phyloP scores from a whole-genome alignment of 495 filamentous ascomycete species.

The Podospora bellae-mahoneyi region DNA sequence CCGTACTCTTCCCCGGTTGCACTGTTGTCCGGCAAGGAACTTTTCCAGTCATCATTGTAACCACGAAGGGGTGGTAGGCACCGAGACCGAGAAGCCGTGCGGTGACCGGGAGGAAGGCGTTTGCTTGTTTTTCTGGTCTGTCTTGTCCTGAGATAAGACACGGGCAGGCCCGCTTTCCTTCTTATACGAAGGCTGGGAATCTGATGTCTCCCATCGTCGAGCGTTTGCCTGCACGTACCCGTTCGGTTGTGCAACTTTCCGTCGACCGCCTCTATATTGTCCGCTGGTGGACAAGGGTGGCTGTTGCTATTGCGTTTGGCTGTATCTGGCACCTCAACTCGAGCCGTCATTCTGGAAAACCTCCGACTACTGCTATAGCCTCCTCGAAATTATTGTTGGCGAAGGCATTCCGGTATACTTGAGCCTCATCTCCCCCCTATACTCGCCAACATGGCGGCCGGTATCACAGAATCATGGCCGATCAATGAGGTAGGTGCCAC shows the following conservation, averaged over 20 bases:
- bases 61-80: neutral
- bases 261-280: slow-evolving; percentile 22
- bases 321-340: neutral
- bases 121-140: neutral
- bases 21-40: neutral
- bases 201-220: neutral
- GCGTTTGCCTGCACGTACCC: slow-evolving; percentile 27
- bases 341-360: neutral
- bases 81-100: neutral
- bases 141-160: neutral
- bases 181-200: slow-evolving; percentile 5
- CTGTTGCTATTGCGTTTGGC: neutral
- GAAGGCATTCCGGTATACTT: slow-evolving; percentile 6
- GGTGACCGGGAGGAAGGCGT: neutral
- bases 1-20: slow-evolving; percentile 4
- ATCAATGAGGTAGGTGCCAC: slow-evolving; percentile 58
- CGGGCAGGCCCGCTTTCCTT: neutral
- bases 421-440: neutral
- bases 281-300: slow-evolving; percentile 14
- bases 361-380: neutral
- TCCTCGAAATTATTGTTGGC: neutral
- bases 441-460: slow-evolving; percentile 37
- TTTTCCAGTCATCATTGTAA: neutral
- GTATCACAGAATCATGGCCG: slow-evolving; percentile 52
- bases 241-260: slow-evolving; percentile 30